These are phyloP conservation scores for Teunomyces atbi DNA, from an alignment of 805 yeast species.

Conservation along the genomic window DNA sequence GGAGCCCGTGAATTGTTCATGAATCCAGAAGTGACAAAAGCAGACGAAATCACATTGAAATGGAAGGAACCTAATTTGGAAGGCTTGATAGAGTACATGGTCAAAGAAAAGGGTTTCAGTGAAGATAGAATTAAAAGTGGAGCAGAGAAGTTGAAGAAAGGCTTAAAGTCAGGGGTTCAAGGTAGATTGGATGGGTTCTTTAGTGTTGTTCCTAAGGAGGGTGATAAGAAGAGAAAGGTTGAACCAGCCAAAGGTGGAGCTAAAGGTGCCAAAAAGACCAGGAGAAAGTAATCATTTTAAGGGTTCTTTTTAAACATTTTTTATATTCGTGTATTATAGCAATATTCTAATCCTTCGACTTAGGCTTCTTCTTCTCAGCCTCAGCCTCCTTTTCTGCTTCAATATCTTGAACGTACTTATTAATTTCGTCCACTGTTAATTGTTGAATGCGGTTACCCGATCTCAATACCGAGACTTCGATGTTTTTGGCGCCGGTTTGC, in stretches of 20 bases:
- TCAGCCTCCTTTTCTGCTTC: constrained; percentile 86
- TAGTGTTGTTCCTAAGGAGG: constrained; percentile 54
- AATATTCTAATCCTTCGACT: constrained; percentile 13
- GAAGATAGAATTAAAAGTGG: constrained; percentile 91
- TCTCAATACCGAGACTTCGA: constrained; percentile 85
- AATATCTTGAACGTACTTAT: constrained; percentile 70
- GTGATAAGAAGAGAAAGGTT: constrained; percentile 31
- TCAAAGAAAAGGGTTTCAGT: constrained; percentile 82
- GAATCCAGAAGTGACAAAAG: constrained; percentile 73
- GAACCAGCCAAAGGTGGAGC: constrained; percentile 25
- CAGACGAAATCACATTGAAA: constrained; percentile 63
- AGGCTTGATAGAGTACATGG: constrained; percentile 79
- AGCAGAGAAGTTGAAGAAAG: constrained; percentile 79
- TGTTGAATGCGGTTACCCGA: constrained; percentile 61
- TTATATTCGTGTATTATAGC: neutral
- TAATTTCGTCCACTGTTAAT: constrained; percentile 70
- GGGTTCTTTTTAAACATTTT: neutral
- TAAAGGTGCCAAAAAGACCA: constrained; percentile 20
- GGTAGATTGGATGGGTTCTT: constrained; percentile 93
- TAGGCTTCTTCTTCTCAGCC: constrained; percentile 67
- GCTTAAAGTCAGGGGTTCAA: constrained; percentile 80
- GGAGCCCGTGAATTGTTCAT: constrained; percentile 84
- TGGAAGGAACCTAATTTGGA: constrained; percentile 90
- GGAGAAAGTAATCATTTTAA: constrained; percentile 9
- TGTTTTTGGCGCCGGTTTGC: constrained; percentile 95